These are phyloP conservation scores for Picea mariana DNA, from an alignment of 83 land plant genomes.

Conservation along the genomic window DNA sequence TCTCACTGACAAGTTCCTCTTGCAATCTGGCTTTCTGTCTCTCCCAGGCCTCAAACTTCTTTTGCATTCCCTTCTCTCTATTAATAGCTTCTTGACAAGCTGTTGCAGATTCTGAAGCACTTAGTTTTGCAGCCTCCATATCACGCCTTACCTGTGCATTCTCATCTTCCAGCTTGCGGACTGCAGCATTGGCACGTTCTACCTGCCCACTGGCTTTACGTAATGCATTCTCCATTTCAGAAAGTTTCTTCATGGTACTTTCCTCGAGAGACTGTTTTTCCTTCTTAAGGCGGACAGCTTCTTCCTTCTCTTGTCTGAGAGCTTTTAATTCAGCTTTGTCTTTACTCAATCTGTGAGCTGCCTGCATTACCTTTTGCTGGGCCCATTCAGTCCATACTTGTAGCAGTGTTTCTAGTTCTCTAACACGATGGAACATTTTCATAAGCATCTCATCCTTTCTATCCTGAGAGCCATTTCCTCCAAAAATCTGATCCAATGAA, in stretches of 20 bases:
- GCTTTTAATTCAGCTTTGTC: constrained; percentile 83
- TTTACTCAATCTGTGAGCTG: constrained; percentile 82
- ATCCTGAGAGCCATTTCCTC: constrained; percentile 44
- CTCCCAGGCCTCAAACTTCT: constrained; percentile 86
- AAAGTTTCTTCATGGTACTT: constrained; percentile 80
- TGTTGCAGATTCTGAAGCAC: constrained; percentile 74
- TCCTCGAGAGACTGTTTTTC: constrained; percentile 85
- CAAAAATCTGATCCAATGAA: constrained; percentile 27
- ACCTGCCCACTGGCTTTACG: constrained; percentile 81
- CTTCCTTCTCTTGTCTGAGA: constrained; percentile 87
- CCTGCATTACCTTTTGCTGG: constrained; percentile 93
- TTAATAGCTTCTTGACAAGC: constrained; percentile 68
- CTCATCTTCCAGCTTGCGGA: constrained; percentile 69
- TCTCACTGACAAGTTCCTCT: constrained; percentile 79
- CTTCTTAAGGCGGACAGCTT: constrained; percentile 66
- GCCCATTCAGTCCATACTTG: constrained; percentile 97
- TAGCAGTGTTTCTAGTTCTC: constrained; percentile 71
- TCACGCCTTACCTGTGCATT: constrained; percentile 69
- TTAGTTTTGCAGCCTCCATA: constrained; percentile 85
- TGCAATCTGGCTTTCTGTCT: constrained; percentile 64
- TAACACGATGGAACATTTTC: constrained; percentile 52
- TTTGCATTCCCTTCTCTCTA: constrained; percentile 69
- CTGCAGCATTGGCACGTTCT: constrained; percentile 69
- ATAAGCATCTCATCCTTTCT: constrained; percentile 64
- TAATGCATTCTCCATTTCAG: constrained; percentile 88